Base-by-base conservation (phyloP, 805 yeast species). In the Saturnispora hagleri region DNA sequence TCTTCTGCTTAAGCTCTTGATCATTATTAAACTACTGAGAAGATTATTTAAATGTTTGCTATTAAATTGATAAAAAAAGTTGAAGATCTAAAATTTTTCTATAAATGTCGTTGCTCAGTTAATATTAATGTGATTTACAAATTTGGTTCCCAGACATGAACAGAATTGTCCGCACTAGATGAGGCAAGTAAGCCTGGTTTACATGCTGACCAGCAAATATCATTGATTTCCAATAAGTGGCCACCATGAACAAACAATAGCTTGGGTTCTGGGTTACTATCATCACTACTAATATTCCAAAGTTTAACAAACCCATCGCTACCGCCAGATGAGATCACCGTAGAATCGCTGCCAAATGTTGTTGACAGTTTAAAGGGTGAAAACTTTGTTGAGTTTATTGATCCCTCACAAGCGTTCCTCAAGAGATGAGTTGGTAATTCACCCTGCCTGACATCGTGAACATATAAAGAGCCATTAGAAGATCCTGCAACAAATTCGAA, bases 201-300 rank as follows among this genome's bases (percentile, higher is more conserved):
- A 53, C 81, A 81, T 0, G 80, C 77, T 52, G 86, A 85, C 97
- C 97, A 90, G 34, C 80, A 75, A 28, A 89, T 68, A 59, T 89
- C 97, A 57, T 84, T 86, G 3, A 90, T 87, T 3, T 91, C 89
- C n/a, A 84, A 71, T 77, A 84, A 76, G 65, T 90, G 98, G 0
- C 97, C 97, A 3, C 82, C 84, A 66, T 90, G 98, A 3, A 74
- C 73, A 62, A 90, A 89, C 7, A 80, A 44, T 49, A 76, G 60
- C 48, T 58, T 65, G 4, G 59, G 54, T 26, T 60, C 55, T 7
- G 47, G 22, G 26, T 24, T n/a, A 24, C n/a, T 27, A 22, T 41
- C 31, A 7, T 7, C 24, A 5, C 73, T 56, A 5, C 73, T 56
- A 3, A 79, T 62, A 59, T 86, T 85, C 79, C 83, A 81, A 2